A percentile compares a stretch with the other conserved stretches of the same genome.
Conservation (phyloP, 139 green algal species). For the Coccomyxa sp. region DNA sequence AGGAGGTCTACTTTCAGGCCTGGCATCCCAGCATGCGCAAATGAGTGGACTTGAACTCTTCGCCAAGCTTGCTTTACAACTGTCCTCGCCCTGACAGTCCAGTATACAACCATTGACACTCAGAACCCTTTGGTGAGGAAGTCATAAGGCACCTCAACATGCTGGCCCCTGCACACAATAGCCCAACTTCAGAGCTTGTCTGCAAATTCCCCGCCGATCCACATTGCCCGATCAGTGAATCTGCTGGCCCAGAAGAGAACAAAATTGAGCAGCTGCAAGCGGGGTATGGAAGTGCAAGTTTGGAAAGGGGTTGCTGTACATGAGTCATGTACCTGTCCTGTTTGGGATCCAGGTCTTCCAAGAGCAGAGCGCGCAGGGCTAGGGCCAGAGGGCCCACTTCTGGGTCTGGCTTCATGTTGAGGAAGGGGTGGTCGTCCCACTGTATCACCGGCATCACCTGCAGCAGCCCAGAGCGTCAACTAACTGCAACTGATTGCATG, state of each 20-base stretch:
- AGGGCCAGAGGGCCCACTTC: constrained; percentile 44
- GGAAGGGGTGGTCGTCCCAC: constrained; percentile 33
- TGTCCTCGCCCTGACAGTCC: no score
- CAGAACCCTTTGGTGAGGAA: no score
- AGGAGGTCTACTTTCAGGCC: no score
- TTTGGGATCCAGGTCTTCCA: constrained; percentile 46
- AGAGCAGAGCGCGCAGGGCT: constrained; percentile 55
- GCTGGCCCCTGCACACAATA: constrained; percentile 21
- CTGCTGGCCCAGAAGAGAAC: not conserved
- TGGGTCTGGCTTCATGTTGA: constrained; percentile 8
- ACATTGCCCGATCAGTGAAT: no score
- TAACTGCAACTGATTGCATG: not conserved
- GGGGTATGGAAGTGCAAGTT: no score
- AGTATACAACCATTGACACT: no score
- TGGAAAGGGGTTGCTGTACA: not conserved
- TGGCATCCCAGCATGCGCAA: no score
- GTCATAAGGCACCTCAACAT: constrained; percentile 72
- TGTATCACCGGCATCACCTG: constrained; percentile 32
- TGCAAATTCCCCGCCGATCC: no score
- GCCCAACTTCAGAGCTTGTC: no score
- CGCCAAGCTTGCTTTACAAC: no score
- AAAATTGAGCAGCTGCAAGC: not conserved
- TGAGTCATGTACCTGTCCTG: not conserved
- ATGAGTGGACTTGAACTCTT: no score
- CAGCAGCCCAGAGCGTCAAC: not conserved